Base-by-base conservation (phyloP, 306 rosid species). In the Macrotyloma uniflorum region DNA sequence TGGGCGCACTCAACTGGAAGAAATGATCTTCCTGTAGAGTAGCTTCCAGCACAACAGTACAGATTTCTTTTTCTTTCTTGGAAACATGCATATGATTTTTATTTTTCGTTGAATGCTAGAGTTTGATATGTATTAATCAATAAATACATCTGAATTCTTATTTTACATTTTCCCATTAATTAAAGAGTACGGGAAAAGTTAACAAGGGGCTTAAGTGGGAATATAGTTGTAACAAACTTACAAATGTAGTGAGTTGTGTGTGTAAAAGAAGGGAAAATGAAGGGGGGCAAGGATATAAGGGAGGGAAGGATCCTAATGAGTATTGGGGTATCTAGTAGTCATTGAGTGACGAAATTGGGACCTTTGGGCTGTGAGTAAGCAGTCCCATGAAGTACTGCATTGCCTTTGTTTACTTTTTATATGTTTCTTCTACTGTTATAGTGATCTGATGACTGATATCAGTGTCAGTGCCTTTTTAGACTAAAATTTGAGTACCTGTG, bases 21-120 rank as follows among this genome's bases (percentile, higher is more conserved):
- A 65, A 74, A 40, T 77, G 16, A 77, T 77, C 24, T 75, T 72
- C 11, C n/a, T 49, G 23, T 63, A 46, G 4, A 53, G 33, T 42
- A 22, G 47, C 58, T 45, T 75, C 24, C 10, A 50, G 13, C 49
- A 61, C 3, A 38, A 18, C 8, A 26, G 19, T 55, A 47, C 18
- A 47, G 53, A 15, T 59, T 51, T 26, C 28, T 26, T 26, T 26
- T 26, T 64, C 58, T 54, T 38, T 79, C 63, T 58, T 33, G 54
- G 71, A 50, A 49, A 58, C 51, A 5, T 8, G 53, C 8, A 42
- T 22, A 38, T 38, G 33, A 43, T 28, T 15, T 55, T 26, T 57
- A 30, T 14, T 19, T 20, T 63, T 40, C 6, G 18, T 38, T 5
- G 57, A 30, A 5, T 38, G 26, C 35, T 23, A 24, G 33, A 43